A percentile compares a stretch with the other conserved stretches of the same genome.
Conservation (phyloP, 164 flowering plant genomes). For the Stephania japonica region DNA sequence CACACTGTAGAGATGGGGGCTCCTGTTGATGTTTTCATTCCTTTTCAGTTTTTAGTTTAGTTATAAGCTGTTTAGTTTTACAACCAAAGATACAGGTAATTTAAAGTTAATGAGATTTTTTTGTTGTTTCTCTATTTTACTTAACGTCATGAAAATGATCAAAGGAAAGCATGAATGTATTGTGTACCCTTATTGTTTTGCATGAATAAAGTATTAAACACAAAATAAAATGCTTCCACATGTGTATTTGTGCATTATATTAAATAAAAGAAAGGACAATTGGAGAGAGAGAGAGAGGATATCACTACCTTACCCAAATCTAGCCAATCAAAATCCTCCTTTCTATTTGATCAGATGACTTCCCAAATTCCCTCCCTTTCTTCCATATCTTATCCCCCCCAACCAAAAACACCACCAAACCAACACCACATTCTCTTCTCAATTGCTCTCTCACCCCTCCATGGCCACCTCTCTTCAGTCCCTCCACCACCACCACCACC, state of each 20-base stretch:
- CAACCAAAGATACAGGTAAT: background rate
- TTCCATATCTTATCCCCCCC: conserved; percentile 26
- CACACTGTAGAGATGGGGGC: too few species aligned
- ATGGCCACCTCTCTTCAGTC: conserved; percentile 46
- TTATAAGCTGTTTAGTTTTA: too few species aligned
- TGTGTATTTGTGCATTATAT: too few species aligned
- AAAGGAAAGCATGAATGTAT: background rate
- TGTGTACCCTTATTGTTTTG: too few species aligned
- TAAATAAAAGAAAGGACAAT: too few species aligned
- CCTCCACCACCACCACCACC: conserved; percentile 35
- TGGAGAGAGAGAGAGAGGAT: conserved; percentile 18
- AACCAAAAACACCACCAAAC: too few species aligned
- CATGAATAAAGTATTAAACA: too few species aligned
- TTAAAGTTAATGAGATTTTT: background rate
- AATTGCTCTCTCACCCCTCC: conserved; percentile 16
- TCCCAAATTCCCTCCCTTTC: conserved; percentile 21
- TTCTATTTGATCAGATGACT: conserved; percentile 21
- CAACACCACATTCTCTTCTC: conserved; percentile 5
- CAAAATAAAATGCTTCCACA: too few species aligned
- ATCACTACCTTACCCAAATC: conserved; percentile 44
- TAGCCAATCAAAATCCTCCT: conserved; percentile 41
- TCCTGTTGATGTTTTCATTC: too few species aligned
- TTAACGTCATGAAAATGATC: too few species aligned
- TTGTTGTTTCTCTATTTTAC: background rate
- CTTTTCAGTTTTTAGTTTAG: too few species aligned